phyloP scores from a whole-genome alignment of 169 alveolate genomes.

The Perkinsus marinus region DNA sequence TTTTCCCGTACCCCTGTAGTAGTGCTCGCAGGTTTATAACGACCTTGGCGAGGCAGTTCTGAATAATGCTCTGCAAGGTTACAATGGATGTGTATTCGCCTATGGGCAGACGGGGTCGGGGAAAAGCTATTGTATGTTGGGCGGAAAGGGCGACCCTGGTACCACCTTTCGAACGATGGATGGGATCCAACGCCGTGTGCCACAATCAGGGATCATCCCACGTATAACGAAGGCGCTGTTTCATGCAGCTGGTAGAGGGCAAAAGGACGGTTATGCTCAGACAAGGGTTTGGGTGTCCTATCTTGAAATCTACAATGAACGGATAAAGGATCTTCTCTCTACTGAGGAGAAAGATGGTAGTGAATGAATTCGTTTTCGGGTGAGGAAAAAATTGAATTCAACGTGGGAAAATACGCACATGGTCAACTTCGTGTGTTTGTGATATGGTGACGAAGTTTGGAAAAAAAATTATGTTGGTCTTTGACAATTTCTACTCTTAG shows the following conservation, averaged over 20 bases:
- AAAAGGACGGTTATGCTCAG: neutral
- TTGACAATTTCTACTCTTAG: too few species aligned
- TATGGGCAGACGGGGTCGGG: conserved; percentile 7
- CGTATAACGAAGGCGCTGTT: neutral
- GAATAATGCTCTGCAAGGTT: conserved; percentile 3
- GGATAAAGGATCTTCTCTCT: conserved; percentile 49
- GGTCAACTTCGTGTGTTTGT: too few species aligned
- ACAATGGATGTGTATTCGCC: conserved; percentile 3
- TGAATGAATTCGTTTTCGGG: neutral
- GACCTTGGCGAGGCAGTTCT: conserved; percentile 3
- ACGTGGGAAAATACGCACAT: too few species aligned
- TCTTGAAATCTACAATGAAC: conserved; percentile 62
- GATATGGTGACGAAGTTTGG: too few species aligned
- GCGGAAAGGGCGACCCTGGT: conserved; percentile 1
- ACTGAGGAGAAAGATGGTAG: conserved; percentile 16
- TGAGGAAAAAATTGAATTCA: too few species aligned
- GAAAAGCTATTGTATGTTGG: neutral
- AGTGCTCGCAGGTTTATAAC: neutral
- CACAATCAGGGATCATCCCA: neutral
- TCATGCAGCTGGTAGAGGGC: neutral
- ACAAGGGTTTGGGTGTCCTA: neutral
- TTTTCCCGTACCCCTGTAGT: neutral
- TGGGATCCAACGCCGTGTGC: neutral
- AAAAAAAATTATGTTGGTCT: too few species aligned
- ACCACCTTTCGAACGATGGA: neutral